Percentiles rank a stretch among this genome's conserved stretches.
Evolutionary conservation across 2,329 filamentous ascomycete genomes (phyloP).

Genomic region (Colletotrichum viniferum): DNA sequence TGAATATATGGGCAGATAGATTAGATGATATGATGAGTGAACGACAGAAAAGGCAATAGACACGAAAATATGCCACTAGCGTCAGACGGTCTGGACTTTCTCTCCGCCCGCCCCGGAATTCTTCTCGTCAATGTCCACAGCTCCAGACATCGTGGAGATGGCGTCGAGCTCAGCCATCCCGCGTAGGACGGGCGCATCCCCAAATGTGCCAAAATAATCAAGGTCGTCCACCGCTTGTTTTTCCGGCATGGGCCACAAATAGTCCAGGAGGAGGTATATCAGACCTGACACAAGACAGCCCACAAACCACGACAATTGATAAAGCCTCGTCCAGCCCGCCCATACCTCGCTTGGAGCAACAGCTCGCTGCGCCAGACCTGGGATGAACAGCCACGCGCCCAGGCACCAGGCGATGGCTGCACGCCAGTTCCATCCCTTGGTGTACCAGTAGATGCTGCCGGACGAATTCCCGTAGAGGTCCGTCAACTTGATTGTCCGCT

Average conservation of each 20-base stretch:
- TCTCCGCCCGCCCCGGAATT: background rate
- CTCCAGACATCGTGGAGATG: background rate
- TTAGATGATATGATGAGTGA: background rate
- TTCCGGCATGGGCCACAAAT: slow-evolving; percentile 23
- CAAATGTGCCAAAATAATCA: slow-evolving; percentile 27
- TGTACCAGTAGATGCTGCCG: slow-evolving; percentile 24
- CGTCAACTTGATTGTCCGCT: slow-evolving; percentile 35
- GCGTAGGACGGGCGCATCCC: background rate
- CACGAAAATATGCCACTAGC: background rate
- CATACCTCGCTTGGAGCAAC: slow-evolving; percentile 14
- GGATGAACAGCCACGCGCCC: slow-evolving; percentile 21
- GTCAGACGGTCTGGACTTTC: background rate
- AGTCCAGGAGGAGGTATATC: slow-evolving; percentile 23
- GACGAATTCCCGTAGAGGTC: slow-evolving; percentile 29
- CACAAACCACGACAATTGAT: slow-evolving; percentile 26
- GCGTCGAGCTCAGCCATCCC: background rate
- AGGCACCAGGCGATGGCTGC: slow-evolving; percentile 9
- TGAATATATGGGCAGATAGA: background rate
- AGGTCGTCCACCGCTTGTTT: slow-evolving; percentile 21
- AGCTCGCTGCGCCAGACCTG: slow-evolving; percentile 23
- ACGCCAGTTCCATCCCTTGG: slow-evolving; percentile 21
- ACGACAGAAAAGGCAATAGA: background rate
- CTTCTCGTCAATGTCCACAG: background rate
- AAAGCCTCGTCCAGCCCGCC: slow-evolving; percentile 27
- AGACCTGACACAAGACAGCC: slow-evolving; percentile 23